phyloP scores from a whole-genome alignment of 805 yeast species.

The Metschnikowia hibisci region DNA sequence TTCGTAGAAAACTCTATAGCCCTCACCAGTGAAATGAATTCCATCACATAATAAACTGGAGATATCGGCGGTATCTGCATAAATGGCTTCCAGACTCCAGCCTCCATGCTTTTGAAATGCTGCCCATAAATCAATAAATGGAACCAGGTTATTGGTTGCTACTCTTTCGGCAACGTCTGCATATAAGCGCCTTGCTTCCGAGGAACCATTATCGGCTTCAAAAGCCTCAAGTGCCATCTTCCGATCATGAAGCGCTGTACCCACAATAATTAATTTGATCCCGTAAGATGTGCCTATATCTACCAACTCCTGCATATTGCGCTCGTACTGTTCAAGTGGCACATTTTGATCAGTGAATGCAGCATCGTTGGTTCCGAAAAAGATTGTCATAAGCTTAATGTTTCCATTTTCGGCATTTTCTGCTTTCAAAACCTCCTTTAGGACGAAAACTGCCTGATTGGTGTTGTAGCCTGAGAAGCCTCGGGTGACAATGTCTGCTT shows the following conservation, averaged over 20 bases:
- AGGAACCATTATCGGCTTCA: constrained; percentile 2
- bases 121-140: constrained; percentile 55
- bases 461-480: constrained; percentile 80
- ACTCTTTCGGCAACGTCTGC: constrained; percentile 46
- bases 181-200: constrained; percentile 33
- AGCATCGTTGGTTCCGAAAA: constrained; percentile 79
- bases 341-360: constrained; percentile 39
- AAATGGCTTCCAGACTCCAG: constrained; percentile 35
- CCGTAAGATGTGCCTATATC: constrained; percentile 35
- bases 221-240: constrained; percentile 8
- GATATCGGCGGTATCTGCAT: constrained; percentile 20
- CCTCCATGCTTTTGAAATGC: constrained; percentile 35
- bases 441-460: constrained; percentile 45
- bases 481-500: constrained; percentile 63
- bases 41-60: constrained; percentile 42
- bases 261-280: constrained; percentile 54
- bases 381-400: constrained; percentile 51
- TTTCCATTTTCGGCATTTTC: constrained; percentile 26
- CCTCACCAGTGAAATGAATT: constrained; percentile 54
- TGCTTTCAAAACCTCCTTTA: constrained; percentile 42
- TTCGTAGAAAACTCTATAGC: constrained; percentile 49
- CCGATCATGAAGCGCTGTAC: constrained; percentile 59
- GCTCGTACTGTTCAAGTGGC: constrained; percentile 43
- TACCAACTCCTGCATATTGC: constrained; percentile 46
- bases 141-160: constrained; percentile 45